Conservation (phyloP, 2,329 filamentous ascomycete genomes). For the Colletotrichum sp. region DNA sequence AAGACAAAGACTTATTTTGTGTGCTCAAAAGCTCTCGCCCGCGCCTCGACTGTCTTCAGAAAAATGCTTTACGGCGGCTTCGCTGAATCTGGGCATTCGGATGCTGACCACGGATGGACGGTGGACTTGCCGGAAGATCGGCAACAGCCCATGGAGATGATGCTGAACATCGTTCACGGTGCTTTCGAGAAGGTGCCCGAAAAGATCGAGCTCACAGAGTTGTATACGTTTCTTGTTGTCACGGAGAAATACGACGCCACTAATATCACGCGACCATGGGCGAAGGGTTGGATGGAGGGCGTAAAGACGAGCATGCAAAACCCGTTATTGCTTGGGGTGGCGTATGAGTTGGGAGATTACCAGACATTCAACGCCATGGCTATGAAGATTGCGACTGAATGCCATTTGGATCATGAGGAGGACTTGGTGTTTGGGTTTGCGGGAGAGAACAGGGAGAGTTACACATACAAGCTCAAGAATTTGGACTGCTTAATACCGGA, state of each 20-base stretch:
- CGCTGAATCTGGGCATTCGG: slow-evolving; percentile 22
- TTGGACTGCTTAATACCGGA: background rate
- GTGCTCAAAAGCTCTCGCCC: slow-evolving; percentile 30
- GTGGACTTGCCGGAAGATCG: slow-evolving; percentile 36
- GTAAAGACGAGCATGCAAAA: slow-evolving; percentile 18
- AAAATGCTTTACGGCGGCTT: slow-evolving; percentile 33
- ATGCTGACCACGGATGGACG: slow-evolving; percentile 24
- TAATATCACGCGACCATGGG: slow-evolving; percentile 27
- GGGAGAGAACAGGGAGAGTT: background rate
- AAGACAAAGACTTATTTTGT: slow-evolving; percentile 23
- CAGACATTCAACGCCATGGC: slow-evolving; percentile 25
- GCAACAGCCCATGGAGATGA: slow-evolving; percentile 27
- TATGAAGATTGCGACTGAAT: slow-evolving; percentile 28
- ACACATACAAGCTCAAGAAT: background rate
- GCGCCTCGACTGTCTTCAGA: slow-evolving; percentile 31
- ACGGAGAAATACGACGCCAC: slow-evolving; percentile 36
- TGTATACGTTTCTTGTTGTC: slow-evolving; percentile 31
- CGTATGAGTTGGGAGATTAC: slow-evolving; percentile 33
- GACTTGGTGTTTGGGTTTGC: slow-evolving; percentile 6
- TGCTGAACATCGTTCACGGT: slow-evolving; percentile 35
- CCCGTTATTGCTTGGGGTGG: slow-evolving; percentile 30
- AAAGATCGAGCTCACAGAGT: slow-evolving; percentile 22
- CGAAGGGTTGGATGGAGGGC: slow-evolving; percentile 22
- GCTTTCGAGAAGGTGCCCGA: slow-evolving; percentile 29
- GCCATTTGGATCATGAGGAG: background rate